phyloP scores from a whole-genome alignment of 257 asterid genomes.

The Solanum medicagineum region DNA sequence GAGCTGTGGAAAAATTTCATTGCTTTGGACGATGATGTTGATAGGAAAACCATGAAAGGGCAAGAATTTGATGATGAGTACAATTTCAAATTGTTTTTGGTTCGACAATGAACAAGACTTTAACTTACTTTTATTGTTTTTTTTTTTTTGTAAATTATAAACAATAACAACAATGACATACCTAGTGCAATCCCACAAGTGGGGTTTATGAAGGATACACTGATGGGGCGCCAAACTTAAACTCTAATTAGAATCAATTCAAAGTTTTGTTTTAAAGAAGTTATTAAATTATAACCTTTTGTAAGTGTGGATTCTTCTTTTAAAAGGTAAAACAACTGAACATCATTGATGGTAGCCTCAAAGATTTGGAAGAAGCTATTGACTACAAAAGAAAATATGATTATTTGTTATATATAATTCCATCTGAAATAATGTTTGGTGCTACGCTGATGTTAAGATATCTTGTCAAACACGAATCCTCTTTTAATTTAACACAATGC shows the following conservation, averaged over 20 bases:
- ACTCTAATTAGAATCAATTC: not conserved
- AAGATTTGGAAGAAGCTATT: not conserved
- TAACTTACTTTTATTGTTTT: no score
- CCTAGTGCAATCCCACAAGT: no score
- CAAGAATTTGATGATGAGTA: no score
- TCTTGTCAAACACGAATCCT: not conserved
- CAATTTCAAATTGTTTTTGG: no score
- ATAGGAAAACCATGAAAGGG: no score
- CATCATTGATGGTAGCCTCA: not conserved
- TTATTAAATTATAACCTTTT: not conserved
- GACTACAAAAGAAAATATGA: not conserved
- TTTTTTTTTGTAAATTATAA: no score
- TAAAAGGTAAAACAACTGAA: not conserved
- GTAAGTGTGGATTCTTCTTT: not conserved
- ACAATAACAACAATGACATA: no score
- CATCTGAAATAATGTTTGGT: not conserved
- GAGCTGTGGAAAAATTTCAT: no score
- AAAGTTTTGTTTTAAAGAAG: not conserved
- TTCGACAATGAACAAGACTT: no score
- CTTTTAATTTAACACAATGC: not conserved
- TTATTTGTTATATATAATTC: not conserved
- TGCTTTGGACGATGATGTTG: no score
- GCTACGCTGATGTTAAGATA: not conserved
- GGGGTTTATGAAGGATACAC: not conserved
- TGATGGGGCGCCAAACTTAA: not conserved